Conservation (phyloP, 2,329 filamentous ascomycete species). For the Fusarium floridanum region DNA sequence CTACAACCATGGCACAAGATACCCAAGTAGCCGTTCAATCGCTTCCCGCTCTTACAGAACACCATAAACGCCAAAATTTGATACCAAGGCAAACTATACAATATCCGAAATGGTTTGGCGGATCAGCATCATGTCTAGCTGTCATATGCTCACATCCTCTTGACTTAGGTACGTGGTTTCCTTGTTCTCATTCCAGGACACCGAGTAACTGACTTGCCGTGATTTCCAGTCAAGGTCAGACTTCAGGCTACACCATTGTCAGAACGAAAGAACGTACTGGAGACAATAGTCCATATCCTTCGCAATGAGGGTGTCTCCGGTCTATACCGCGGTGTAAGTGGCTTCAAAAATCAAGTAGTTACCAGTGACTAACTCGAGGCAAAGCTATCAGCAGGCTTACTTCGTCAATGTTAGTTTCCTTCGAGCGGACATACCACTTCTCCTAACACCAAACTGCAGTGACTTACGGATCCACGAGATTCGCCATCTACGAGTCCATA, state of each 20-base stretch:
- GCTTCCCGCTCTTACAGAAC: neutral
- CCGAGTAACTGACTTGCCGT: neutral
- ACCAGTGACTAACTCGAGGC: neutral
- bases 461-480: slow-evolving; percentile 26
- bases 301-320: slow-evolving; percentile 16
- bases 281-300: slow-evolving; percentile 14
- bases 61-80: neutral
- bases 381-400: slow-evolving; percentile 20
- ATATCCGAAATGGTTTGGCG: slow-evolving; percentile 32
- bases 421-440: accelerated
- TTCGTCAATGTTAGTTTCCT: slow-evolving; percentile 16
- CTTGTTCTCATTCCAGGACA: neutral
- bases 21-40: neutral
- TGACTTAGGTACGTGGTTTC: slow-evolving; percentile 13
- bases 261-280: slow-evolving; percentile 13
- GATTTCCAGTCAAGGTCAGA: slow-evolving; percentile 22
- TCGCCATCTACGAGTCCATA: slow-evolving; percentile 30
- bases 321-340: slow-evolving; percentile 18
- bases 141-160: slow-evolving; percentile 29
- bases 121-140: slow-evolving; percentile 28
- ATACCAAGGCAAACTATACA: neutral
- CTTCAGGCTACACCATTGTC: slow-evolving; percentile 16
- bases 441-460: neutral
- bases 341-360: neutral
- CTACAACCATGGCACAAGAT: neutral